Evolutionary conservation across 148 eudicot species (phyloP).

Genomic region (Cornus controversa): DNA sequence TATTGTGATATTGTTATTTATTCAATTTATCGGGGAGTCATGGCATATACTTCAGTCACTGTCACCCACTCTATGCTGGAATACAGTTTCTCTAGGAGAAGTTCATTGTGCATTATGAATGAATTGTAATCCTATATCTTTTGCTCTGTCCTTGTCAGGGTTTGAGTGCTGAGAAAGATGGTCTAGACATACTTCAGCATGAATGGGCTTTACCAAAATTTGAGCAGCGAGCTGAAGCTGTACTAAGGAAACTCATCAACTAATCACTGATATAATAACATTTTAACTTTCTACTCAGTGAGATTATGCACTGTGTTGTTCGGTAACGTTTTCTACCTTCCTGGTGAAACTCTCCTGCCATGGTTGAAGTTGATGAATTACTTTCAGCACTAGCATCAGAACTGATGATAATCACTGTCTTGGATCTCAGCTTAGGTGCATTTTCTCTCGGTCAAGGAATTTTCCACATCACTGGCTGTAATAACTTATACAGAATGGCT

Average conservation of each 20-base stretch:
- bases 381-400: neutral
- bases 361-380: neutral
- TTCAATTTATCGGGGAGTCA: neutral
- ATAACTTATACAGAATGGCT: neutral
- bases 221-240: slow-evolving; percentile 96
- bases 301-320: neutral
- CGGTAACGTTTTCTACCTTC: neutral
- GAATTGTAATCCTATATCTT: neutral
- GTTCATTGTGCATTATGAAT: neutral
- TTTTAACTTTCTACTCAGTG: neutral
- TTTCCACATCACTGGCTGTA: neutral
- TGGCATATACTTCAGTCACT: too few relatives aligned
- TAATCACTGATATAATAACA: slow-evolving; percentile 1
- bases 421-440: too few relatives aligned
- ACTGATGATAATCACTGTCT: too few relatives aligned
- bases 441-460: neutral
- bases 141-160: slow-evolving; percentile 43
- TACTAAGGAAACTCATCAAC: slow-evolving; percentile 60
- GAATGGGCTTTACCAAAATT: slow-evolving; percentile 88
- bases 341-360: neutral
- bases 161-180: slow-evolving; percentile 93
- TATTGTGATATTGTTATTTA: neutral
- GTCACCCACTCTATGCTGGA: too few relatives aligned
- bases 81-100: neutral
- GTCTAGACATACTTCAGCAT: slow-evolving; percentile 81